A percentile compares a stretch with the other conserved stretches of the same genome.
Conservation (phyloP, 2,329 filamentous ascomycete genomes). For the Stachybotrys echinatus region DNA sequence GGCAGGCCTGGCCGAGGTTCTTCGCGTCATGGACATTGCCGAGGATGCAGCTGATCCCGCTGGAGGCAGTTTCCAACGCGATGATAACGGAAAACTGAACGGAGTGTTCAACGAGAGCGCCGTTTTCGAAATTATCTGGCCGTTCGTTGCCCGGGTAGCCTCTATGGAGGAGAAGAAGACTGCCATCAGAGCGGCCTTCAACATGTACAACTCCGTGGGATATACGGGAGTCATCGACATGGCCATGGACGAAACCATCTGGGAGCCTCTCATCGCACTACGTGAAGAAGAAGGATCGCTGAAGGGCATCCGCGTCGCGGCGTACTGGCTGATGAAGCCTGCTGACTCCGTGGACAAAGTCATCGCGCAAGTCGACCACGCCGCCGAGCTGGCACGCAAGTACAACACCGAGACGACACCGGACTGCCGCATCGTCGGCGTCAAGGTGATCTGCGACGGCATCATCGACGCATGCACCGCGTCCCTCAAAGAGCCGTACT, state of each 20-base stretch:
- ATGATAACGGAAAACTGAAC: constrained; percentile 38
- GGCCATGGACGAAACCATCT: constrained; percentile 56
- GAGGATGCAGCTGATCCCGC: constrained; percentile 37
- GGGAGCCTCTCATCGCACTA: constrained; percentile 44
- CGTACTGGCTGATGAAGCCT: constrained; percentile 54
- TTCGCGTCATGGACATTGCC: constrained; percentile 31
- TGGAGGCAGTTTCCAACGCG: constrained; percentile 48
- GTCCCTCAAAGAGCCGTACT: constrained; percentile 53
- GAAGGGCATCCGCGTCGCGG: constrained; percentile 38
- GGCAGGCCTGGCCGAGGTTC: constrained; percentile 40
- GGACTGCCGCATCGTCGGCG: constrained; percentile 47
- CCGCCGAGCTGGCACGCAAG: constrained; percentile 34
- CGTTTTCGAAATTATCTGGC: constrained; percentile 49
- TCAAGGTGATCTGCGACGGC: constrained; percentile 62
- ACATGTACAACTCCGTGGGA: constrained; percentile 44
- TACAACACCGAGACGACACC: constrained; percentile 29
- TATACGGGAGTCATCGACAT: constrained; percentile 54
- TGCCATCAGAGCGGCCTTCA: constrained; percentile 41
- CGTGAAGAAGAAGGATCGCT: constrained; percentile 24
- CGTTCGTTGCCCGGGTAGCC: constrained; percentile 42
- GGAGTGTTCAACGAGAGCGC: constrained; percentile 49
- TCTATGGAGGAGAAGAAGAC: constrained; percentile 42
- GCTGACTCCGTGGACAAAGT: constrained; percentile 31
- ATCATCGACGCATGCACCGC: constrained; percentile 63
- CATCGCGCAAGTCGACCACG: constrained; percentile 42